Evolutionary conservation across 75 land plant species (phyloP).

Genomic region (Sequoiadendron giganteum): DNA sequence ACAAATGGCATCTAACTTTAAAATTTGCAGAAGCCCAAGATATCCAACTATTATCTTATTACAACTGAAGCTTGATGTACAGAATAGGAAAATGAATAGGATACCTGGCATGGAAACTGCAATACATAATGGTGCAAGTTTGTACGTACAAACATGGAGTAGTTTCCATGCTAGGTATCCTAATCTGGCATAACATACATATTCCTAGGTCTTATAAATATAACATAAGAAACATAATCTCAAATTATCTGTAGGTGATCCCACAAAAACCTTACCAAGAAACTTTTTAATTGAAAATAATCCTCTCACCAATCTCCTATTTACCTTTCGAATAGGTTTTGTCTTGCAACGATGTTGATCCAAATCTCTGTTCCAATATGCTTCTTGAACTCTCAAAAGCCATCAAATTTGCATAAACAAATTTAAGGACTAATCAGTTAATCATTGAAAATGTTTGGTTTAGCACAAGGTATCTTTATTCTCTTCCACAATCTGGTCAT

Average conservation of each 20-base stretch:
- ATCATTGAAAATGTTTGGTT: not conserved
- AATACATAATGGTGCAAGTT: not conserved
- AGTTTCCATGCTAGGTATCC: not conserved
- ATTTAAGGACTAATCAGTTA: slow-evolving; percentile 5
- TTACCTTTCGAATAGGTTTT: not conserved
- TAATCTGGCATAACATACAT: not conserved
- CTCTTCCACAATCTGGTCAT: slow-evolving; percentile 4
- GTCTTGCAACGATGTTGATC: not conserved
- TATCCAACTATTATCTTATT: not conserved
- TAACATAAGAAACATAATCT: not conserved
- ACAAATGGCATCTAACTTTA: not conserved
- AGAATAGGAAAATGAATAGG: not conserved
- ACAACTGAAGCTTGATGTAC: not conserved
- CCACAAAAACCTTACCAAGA: not conserved
- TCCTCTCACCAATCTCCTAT: not conserved
- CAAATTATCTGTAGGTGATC: not conserved
- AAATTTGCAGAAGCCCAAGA: not conserved
- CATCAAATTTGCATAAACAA: not conserved
- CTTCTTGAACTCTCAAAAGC: not conserved
- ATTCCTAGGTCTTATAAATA: not conserved
- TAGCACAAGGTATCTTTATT: slow-evolving; percentile 6
- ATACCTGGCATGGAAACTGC: not conserved
- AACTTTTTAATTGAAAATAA: not conserved
- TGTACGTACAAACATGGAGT: not conserved
- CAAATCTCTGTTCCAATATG: not conserved